A percentile compares a stretch with the other conserved stretches of the same genome.
Conservation (phyloP, 2,329 filamentous ascomycete genomes). For the Botrytis paeoniae region DNA sequence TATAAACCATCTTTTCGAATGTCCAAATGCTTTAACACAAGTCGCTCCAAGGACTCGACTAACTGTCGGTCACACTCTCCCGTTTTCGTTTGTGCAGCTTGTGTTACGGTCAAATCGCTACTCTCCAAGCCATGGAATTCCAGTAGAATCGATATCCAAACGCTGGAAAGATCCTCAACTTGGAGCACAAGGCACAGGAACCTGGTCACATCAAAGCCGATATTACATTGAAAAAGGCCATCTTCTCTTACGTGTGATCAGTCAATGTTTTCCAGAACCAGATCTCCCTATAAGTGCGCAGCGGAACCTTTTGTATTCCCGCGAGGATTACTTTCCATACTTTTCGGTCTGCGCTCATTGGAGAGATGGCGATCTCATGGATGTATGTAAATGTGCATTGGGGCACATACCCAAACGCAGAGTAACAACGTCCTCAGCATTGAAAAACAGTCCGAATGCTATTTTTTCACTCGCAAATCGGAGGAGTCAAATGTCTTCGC, state of each 20-base stretch:
- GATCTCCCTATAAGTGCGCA: slow-evolving; percentile 50
- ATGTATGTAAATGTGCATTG: slow-evolving; percentile 59
- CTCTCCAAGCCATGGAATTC: slow-evolving; percentile 47
- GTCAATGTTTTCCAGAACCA: slow-evolving; percentile 50
- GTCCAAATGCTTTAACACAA: slow-evolving; percentile 51
- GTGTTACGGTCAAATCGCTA: slow-evolving; percentile 48
- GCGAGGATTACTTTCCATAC: slow-evolving; percentile 59
- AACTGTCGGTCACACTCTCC: slow-evolving; percentile 52
- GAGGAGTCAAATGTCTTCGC: slow-evolving; percentile 45
- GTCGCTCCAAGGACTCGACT: slow-evolving; percentile 52
- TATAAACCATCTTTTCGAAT: slow-evolving; percentile 55
- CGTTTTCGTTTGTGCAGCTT: slow-evolving; percentile 59
- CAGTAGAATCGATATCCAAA: slow-evolving; percentile 46
- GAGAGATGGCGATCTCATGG: slow-evolving; percentile 58
- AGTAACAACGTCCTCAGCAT: slow-evolving; percentile 39
- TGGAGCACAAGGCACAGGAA: slow-evolving; percentile 39
- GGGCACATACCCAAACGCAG: slow-evolving; percentile 51
- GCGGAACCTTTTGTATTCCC: slow-evolving; percentile 56
- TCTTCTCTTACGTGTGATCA: slow-evolving; percentile 57
- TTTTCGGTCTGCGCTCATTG: slow-evolving; percentile 62
- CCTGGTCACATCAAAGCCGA: slow-evolving; percentile 54
- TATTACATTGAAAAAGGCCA: slow-evolving; percentile 53
- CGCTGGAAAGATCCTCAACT: slow-evolving; percentile 46
- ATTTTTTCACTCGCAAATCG: slow-evolving; percentile 29
- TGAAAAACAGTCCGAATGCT: slow-evolving; percentile 33